Evolutionary conservation across 208 protist genomes (phyloP).

Genomic region (Acanthamoeba triangularis): DNA sequence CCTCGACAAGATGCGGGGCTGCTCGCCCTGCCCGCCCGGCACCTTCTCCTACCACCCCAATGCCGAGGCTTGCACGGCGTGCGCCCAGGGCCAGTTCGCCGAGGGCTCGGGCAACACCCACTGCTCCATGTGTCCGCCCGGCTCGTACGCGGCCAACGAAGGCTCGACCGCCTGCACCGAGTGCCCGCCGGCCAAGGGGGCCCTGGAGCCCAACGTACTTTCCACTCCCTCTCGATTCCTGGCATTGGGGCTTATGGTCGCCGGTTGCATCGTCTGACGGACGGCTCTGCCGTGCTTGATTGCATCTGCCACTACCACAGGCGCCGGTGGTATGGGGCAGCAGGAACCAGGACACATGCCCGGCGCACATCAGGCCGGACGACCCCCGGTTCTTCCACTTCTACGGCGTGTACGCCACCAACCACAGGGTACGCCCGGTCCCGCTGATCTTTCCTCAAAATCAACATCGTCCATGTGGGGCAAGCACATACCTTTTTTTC

Average conservation of each 20-base stretch:
- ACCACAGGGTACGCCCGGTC: not conserved
- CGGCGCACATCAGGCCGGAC: not conserved
- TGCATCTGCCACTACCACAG: too few relatives aligned
- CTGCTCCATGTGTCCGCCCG: not conserved
- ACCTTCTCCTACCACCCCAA: not conserved
- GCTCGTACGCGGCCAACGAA: not conserved
- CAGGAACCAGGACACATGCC: not conserved
- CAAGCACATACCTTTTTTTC: not conserved
- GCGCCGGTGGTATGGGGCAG: not conserved
- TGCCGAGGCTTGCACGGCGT: not conserved
- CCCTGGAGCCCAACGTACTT: not conserved
- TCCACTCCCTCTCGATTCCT: too few relatives aligned
- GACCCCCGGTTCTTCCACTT: not conserved
- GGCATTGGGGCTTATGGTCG: too few relatives aligned
- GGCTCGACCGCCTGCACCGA: not conserved
- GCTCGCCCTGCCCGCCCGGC: not conserved
- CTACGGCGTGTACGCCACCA: not conserved
- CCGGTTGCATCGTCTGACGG: too few relatives aligned
- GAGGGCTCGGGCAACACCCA: not conserved
- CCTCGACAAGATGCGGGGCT: not conserved
- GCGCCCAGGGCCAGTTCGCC: not conserved
- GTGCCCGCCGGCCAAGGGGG: not conserved
- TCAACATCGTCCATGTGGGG: too few relatives aligned
- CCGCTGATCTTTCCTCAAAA: too few relatives aligned
- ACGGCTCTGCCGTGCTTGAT: too few relatives aligned